Percentiles rank a stretch among this genome's conserved stretches.
Conservation (phyloP, 805 yeast genomes). For the Ogataea ganodermae region DNA sequence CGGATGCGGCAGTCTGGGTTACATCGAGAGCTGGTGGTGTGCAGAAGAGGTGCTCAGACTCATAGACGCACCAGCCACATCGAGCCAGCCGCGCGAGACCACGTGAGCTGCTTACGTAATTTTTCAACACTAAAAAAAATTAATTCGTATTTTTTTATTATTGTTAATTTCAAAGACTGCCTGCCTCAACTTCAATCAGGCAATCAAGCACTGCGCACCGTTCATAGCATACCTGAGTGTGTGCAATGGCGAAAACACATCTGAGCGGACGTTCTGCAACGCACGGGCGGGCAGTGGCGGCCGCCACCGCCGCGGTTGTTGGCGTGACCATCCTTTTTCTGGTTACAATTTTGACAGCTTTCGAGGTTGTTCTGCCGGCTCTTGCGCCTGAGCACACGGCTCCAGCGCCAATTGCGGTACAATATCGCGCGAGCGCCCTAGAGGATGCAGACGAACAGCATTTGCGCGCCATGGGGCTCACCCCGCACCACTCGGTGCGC, state of each 20-base stretch:
- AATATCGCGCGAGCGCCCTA: not conserved
- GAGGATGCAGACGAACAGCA: conserved; percentile 32
- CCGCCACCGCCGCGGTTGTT: not conserved
- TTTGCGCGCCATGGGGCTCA: conserved; percentile 39
- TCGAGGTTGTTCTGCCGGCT: not conserved
- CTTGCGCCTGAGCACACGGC: too few species aligned
- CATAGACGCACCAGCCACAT: conserved; percentile 3
- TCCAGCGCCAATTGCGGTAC: too few species aligned
- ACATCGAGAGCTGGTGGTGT: conserved; percentile 64
- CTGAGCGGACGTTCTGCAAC: not conserved
- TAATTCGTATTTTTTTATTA: too few species aligned
- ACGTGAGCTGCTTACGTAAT: not conserved
- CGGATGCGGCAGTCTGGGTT: conserved; percentile 74
- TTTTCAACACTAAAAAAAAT: not conserved
- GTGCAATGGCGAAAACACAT: not conserved
- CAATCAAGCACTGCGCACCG: too few species aligned
- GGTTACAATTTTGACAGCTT: not conserved
- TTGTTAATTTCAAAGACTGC: too few species aligned
- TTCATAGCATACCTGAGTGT: not conserved
- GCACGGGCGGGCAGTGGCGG: not conserved
- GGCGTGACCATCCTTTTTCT: not conserved
- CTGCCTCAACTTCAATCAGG: too few species aligned
- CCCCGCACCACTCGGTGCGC: conserved; percentile 42
- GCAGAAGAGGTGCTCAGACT: conserved; percentile 44
- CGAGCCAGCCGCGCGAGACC: not conserved